Base-by-base conservation (phyloP, 805 yeast species). In the Kazachstania viticola region DNA sequence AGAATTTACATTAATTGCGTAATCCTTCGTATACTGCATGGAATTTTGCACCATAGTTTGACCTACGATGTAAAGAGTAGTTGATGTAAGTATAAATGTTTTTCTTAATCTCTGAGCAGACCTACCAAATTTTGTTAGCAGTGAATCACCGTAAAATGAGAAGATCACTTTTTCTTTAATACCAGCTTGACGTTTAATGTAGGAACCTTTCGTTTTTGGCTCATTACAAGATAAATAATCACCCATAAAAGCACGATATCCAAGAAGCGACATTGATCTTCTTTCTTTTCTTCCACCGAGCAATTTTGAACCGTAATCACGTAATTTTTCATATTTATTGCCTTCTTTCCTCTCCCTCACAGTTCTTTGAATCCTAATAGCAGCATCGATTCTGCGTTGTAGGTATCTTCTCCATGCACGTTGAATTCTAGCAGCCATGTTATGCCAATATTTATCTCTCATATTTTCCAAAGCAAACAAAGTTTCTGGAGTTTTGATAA, bases 371-470 rank as follows among this genome's bases (percentile, higher is more conserved):
- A 84, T 73, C 32, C 67, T 69, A 36, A 71, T 73, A 2, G 95
- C 96, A 16, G 94, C 85, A 47, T 83, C 94, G 35, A 77, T 79
- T 61, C 87, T 77, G 50, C 82, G 69, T 56, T 75, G 76, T 39
- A 76, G 62, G 51, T 79, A 82, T 46, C 82, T 67, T 63, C 98
- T 72, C 82, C 96, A 85, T 3, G 98, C 97, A 43, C 96, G 73
- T 64, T 91, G 99, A 45, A 91, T 88, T 47, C 94, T 74, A 3
- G 94, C 87, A 4, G 98, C 98, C 94, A 91, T 91, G 46, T 82
- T 83, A 50, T 84, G 88, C 97, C 98, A 91, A 54, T 85, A 91
- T 62, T 77, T 80, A 49, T 91, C 99, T 56, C 97, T 73, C 88
- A 88, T 75, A 46, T 83, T 88, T 60, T 91, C 99, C 36, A 91